phyloP scores from a whole-genome alignment of 306 rosid genomes.

The Prunus campanulata region DNA sequence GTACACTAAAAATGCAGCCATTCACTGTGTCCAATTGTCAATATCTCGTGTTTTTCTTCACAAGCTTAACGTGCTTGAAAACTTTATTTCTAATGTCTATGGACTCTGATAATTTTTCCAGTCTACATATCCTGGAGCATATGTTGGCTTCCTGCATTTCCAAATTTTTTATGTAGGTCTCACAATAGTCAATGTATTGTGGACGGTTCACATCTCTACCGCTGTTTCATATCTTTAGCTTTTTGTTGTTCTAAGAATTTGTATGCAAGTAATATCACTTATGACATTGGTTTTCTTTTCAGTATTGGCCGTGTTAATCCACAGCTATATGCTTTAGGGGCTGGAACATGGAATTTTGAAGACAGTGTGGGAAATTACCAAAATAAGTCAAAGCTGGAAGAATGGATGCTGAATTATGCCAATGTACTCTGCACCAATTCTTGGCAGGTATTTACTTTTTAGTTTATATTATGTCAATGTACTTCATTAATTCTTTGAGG shows the following conservation, averaged over 20 bases:
- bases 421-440: conserved; percentile 78
- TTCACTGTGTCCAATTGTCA: background rate
- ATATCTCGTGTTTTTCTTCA: background rate
- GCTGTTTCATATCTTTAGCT: conserved; percentile 13
- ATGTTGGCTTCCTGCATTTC: background rate
- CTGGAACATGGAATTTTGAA: conserved; percentile 54
- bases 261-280: conserved; percentile 18
- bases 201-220: background rate
- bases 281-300: conserved; percentile 28
- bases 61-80: background rate
- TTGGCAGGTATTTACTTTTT: conserved; percentile 70
- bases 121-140: background rate
- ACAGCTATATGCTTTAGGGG: conserved; percentile 73
- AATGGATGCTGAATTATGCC: conserved; percentile 77
- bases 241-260: conserved; percentile 10
- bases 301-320: conserved; percentile 91
- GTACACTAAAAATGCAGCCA: background rate
- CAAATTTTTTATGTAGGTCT: background rate
- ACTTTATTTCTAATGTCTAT: background rate
- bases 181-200: background rate
- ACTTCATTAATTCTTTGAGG: background rate
- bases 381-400: conserved; percentile 45
- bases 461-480: background rate
- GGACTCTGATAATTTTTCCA: background rate
- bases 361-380: conserved; percentile 30